Conservation (phyloP, 2,329 filamentous ascomycete species). For the Colletotrichum siamense region DNA sequence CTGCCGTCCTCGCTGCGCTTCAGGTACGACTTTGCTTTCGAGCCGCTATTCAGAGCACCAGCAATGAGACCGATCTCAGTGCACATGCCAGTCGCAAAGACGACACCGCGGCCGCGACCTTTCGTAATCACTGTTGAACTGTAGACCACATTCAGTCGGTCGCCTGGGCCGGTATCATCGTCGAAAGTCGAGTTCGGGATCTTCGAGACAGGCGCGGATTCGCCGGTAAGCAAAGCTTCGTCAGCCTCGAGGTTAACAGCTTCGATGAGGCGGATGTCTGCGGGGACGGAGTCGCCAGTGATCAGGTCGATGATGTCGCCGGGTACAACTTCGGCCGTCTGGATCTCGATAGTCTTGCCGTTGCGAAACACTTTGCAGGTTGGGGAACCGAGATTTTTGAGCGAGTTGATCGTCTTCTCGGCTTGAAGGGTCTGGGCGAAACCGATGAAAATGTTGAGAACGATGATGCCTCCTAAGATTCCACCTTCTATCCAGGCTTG, state of each 20-base stretch:
- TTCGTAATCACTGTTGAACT: slow-evolving; percentile 68
- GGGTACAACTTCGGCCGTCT: slow-evolving; percentile 53
- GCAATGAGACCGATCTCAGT: slow-evolving; percentile 70
- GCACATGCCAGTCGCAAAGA: slow-evolving; percentile 65
- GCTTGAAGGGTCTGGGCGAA: slow-evolving; percentile 51
- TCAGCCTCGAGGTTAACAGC: slow-evolving; percentile 73
- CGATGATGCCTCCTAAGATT: slow-evolving; percentile 63
- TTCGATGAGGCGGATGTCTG: slow-evolving; percentile 62
- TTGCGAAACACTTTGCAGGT: slow-evolving; percentile 49
- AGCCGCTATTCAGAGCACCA: slow-evolving; percentile 43
- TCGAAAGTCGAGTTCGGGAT: slow-evolving; percentile 48
- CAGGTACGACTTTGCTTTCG: slow-evolving; percentile 35
- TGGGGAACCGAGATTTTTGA: slow-evolving; percentile 47
- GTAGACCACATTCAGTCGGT: slow-evolving; percentile 67
- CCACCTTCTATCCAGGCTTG: slow-evolving; percentile 65
- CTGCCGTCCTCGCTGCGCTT: slow-evolving; percentile 50
- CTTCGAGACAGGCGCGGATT: slow-evolving; percentile 66
- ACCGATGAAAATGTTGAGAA: slow-evolving; percentile 62
- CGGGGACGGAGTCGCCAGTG: slow-evolving; percentile 66
- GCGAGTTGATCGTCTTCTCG: slow-evolving; percentile 55
- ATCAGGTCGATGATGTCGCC: slow-evolving; percentile 62
- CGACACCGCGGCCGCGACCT: slow-evolving; percentile 64
- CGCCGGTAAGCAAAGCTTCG: slow-evolving; percentile 68
- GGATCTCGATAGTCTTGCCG: slow-evolving; percentile 41
- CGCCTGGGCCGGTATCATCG: slow-evolving; percentile 53